Evolutionary conservation across 129 eudicot genomes (phyloP).

Genomic region (Artemisia tridentata): DNA sequence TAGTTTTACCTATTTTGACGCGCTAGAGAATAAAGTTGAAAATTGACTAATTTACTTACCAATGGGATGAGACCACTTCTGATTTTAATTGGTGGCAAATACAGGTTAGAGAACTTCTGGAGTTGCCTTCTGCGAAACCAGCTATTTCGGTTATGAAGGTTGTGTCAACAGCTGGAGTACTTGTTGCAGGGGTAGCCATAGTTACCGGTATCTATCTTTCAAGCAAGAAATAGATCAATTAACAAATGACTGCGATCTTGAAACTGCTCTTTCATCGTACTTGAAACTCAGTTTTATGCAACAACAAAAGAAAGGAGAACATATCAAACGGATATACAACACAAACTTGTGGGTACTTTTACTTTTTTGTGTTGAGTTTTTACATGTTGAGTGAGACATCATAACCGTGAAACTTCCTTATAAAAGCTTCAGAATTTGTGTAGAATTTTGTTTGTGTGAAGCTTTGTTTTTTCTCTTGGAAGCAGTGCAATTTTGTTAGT

Average conservation of each 20-base stretch:
- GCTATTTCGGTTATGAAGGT: constrained; percentile 46
- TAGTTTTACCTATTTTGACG: not conserved
- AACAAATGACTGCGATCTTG: not conserved
- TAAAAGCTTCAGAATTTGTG: not conserved
- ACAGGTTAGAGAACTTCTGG: constrained; percentile 66
- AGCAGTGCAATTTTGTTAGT: too few species aligned
- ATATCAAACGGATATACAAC: constrained; percentile 7
- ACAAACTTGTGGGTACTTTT: constrained; percentile 1
- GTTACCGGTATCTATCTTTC: constrained; percentile 77
- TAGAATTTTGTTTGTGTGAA: not conserved
- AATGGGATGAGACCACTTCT: not conserved
- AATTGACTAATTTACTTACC: not conserved
- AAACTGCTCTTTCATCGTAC: not conserved
- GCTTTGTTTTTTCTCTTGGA: not conserved
- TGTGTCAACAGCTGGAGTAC: constrained; percentile 55
- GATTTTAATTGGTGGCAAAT: constrained; percentile 3
- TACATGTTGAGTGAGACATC: not conserved
- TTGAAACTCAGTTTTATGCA: constrained; percentile 1
- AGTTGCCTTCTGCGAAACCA: constrained; percentile 48
- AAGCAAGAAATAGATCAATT: constrained; percentile 45
- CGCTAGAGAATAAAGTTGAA: not conserved
- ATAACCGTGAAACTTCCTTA: not conserved
- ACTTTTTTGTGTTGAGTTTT: not conserved
- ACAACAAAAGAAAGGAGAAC: constrained; percentile 3
- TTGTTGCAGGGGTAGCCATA: constrained; percentile 81